Conservation (phyloP, 164 flowering plant genomes). For the Vitis cinerea region DNA sequence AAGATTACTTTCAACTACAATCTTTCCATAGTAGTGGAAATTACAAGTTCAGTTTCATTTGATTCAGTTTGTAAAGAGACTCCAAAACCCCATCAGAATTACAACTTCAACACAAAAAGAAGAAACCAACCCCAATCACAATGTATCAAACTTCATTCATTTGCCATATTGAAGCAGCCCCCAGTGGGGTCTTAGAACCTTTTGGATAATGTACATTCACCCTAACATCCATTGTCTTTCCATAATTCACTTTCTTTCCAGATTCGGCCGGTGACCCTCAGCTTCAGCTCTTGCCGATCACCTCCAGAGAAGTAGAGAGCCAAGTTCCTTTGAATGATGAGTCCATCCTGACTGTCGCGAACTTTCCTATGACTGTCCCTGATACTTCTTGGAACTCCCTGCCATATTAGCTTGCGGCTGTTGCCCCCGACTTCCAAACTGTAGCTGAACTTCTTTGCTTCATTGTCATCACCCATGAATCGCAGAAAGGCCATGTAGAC, state of each 20-base stretch:
- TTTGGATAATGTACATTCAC: constrained; percentile 17
- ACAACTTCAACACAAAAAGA: too few relatives aligned
- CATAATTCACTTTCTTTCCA: constrained; percentile 36
- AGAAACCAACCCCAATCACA: too few relatives aligned
- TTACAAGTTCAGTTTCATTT: too few relatives aligned
- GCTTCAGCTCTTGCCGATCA: constrained; percentile 35
- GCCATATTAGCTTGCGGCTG: constrained; percentile 38
- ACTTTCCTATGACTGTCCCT: constrained; percentile 41
- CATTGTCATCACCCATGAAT: constrained; percentile 42
- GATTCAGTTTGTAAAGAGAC: too few relatives aligned
- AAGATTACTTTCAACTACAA: too few relatives aligned
- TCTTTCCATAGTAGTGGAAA: too few relatives aligned
- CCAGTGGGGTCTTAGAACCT: too few relatives aligned
- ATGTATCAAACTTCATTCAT: too few relatives aligned
- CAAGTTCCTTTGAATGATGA: constrained; percentile 35
- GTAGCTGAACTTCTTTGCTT: constrained; percentile 38
- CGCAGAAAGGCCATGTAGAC: constrained; percentile 40
- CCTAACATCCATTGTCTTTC: not conserved
- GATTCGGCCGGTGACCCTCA: constrained; percentile 36
- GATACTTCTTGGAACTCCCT: constrained; percentile 39
- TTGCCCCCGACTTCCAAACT: constrained; percentile 36
- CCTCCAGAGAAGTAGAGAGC: constrained; percentile 40
- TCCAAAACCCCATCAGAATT: too few relatives aligned
- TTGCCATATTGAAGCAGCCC: too few relatives aligned
- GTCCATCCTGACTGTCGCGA: constrained; percentile 41